Base-by-base conservation (phyloP, 805 yeast species). In the Cyberlindnera samutprakarnensis region DNA sequence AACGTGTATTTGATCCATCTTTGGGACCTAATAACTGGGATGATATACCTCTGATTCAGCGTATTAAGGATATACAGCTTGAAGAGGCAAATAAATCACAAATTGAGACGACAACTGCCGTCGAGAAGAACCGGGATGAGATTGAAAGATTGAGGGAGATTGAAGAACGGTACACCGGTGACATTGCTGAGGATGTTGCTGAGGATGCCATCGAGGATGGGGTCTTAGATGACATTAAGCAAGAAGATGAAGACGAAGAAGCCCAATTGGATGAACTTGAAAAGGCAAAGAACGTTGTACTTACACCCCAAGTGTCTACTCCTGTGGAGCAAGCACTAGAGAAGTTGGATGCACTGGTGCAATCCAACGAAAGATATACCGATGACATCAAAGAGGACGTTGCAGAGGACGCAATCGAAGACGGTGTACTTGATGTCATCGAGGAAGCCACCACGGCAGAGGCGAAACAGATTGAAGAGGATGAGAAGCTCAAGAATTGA, bases 1-100 rank as follows among this genome's bases (percentile, higher is more conserved):
- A 48, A 22, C 39, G 59, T 23, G 44, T 42, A 1, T 54, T 54
- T 31, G 42, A 42, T 13, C 33, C 31, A 7, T 30, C 29, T 28
- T 27, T 25, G 12, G 32, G 32, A 5, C 35, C 36, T 21, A 37
- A 38, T 11, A 32, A 41, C 4, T 47, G 52, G 53, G 45, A 35
- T 17, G 35, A 32, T n/a, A 19, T 43, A 13, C 43, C 51, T n/a
- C n/a, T 46, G 27, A 31, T 46, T 25, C 28, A 38, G 25, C 43
- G 39, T 30, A 47, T 51, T 29, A 45, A 42, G 22, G 38, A 36
- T 6, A 23, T 29, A 28, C 30, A 33, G 28, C 11, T 33, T 5
- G 27, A 31, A 18, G 33, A 31, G 28, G 36, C 17, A 40, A 35
- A n/a, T 32, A 32, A 14, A 22, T 25, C 29, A 17, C 27, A 38